Conservation (phyloP, 192 early-diverging fungal genomes). For the Gryganskiella cystojenkinii region DNA sequence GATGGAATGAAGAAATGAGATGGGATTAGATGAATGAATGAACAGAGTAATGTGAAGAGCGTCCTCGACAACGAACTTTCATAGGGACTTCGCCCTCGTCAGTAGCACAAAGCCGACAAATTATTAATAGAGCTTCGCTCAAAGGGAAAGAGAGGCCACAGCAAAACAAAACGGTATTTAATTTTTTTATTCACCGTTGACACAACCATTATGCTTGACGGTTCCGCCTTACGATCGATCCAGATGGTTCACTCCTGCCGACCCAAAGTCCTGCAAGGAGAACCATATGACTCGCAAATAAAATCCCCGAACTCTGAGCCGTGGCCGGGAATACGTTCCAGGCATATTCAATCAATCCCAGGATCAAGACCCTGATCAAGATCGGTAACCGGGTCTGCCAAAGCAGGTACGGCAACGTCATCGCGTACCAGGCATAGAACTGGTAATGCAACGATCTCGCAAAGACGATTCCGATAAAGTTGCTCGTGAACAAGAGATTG, state of each 20-base stretch:
- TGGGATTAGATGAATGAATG: no score
- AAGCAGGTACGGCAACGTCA: conserved; percentile 85
- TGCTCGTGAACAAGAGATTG: conserved; percentile 80
- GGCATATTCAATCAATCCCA: conserved; percentile 71
- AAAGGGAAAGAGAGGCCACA: no score
- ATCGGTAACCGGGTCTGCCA: conserved; percentile 62
- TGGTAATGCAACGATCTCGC: conserved; percentile 95
- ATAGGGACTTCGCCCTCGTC: no score
- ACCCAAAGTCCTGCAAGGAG: conserved; percentile 50
- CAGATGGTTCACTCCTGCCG: conserved; percentile 1
- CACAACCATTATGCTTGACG: no score
- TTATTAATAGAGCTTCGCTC: no score
- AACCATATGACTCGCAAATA: conserved; percentile 34
- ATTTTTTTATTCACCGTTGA: neutral
- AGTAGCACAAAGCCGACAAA: no score
- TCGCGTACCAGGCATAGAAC: conserved; percentile 97
- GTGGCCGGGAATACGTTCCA: conserved; percentile 95
- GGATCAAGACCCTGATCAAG: conserved; percentile 27
- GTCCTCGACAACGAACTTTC: no score
- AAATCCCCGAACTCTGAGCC: conserved; percentile 32
- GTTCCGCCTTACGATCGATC: no score
- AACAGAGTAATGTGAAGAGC: no score
- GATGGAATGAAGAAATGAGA: no score
- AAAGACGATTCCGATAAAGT: conserved; percentile 91
- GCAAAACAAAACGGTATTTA: no score